Percentiles rank a stretch among this genome's conserved stretches.
Conservation (phyloP, 768 basidiomycete genomes). For the Megacollybia marginata region DNA sequence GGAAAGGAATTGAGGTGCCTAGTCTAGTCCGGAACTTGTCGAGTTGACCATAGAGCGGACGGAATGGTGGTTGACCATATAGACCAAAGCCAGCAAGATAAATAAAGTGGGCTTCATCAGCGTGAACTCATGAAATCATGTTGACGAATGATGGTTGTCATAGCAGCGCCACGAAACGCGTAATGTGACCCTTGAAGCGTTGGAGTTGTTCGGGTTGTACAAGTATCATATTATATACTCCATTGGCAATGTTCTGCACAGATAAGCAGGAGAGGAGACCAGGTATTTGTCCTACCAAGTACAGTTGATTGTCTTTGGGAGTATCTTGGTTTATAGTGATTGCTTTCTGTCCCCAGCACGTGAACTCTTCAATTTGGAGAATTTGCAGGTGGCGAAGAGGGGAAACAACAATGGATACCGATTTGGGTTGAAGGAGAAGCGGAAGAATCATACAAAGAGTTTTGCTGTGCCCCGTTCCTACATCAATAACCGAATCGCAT, state of each 20-base stretch:
- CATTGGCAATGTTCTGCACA: neutral
- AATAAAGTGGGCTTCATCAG: constrained; percentile 1
- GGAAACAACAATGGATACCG: neutral
- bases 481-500: neutral
- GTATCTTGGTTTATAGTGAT: no score
- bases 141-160: neutral
- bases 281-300: neutral
- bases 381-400: neutral
- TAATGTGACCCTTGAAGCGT: neutral
- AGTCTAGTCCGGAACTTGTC: neutral
- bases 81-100: neutral
- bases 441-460: no score
- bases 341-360: neutral
- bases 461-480: neutral
- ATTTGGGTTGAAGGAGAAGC: no score
- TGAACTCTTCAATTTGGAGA: neutral
- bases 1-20: neutral
- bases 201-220: neutral
- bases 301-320: neutral
- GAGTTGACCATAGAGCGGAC: neutral
- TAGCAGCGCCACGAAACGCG: neutral
- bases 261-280: no score
- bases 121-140: neutral
- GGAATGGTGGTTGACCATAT: neutral
- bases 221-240: neutral